Base-by-base conservation (phyloP, 108 stramenopile genomes). In the Fistulifera pelliculosa region DNA sequence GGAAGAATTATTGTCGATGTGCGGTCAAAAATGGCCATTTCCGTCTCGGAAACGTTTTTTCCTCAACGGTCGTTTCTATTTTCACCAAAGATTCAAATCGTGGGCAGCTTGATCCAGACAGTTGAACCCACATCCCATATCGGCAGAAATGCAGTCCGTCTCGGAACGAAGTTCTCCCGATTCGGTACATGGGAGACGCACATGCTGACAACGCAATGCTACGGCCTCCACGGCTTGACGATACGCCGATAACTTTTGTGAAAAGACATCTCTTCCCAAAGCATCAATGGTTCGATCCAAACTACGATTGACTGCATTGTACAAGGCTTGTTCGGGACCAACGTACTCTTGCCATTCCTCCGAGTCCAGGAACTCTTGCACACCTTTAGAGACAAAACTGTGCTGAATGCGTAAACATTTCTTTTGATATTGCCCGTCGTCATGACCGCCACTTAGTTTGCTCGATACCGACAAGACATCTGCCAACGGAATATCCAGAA, bases 231-330 rank as follows among this genome's bases (percentile, higher is more conserved):
- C 4, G 27, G 62, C 58, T 12, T 54, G 27, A 3, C 48, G 61
- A 53, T 58, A 73, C 21, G 25, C n/a, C 31, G 24, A 19, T 12
- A 77, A 47, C 12, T 55, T 52, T 19, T 25, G n/a, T 11, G 67
- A 43, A 41, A 80, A 62, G 12, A 18, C 7, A 22, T 56, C 52
- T 11, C 62, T 43, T 18, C 75, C 79, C 53, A 80, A 54, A 14
- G 41, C 22, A 16, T 64, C 65, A 67, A 77, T 77, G 16, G 72
- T 70, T 39, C 24, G 31, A 49, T 77, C 76, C 53, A 77, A 52
- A 39, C 54, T 58, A n/a, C 39, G 28, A 43, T 71, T 65, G 54
- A 59, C 76, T 16, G 56, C 60, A 0, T 62, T 44, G 38, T 69
- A 60, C 28, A 77, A 28, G 13, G 62, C 47, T 12, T 41, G 13